phyloP scores from a whole-genome alignment of 192 early-diverging fungal genomes.

The Helicostylum pulchrum region DNA sequence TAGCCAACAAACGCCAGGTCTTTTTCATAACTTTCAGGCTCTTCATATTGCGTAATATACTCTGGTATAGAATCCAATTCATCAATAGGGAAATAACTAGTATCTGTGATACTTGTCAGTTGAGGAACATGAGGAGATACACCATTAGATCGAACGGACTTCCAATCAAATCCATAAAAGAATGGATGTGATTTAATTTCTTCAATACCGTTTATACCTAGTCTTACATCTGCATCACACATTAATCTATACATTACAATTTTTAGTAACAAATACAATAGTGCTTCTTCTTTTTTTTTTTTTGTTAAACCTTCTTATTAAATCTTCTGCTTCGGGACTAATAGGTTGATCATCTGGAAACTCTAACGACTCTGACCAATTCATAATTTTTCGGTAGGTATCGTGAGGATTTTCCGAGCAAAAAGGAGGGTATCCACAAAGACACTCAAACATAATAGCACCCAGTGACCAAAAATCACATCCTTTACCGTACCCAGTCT shows the following conservation, averaged over 20 bases:
- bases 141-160: slow-evolving; percentile 56
- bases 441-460: slow-evolving; percentile 99
- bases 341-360: slow-evolving; percentile 94
- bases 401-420: slow-evolving; percentile 93
- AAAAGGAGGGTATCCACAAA: slow-evolving; percentile 98
- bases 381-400: slow-evolving; percentile 97
- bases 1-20: slow-evolving; percentile 99
- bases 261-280: not conserved
- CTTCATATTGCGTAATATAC: slow-evolving; percentile 18
- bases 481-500: slow-evolving; percentile 93
- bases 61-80: slow-evolving; percentile 79
- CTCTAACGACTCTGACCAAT: slow-evolving; percentile 86
- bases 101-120: slow-evolving; percentile 93
- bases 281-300: slow-evolving; percentile 7
- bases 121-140: slow-evolving; percentile 90
- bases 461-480: slow-evolving; percentile 99
- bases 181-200: slow-evolving; percentile 93
- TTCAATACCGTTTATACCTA: slow-evolving; percentile 76
- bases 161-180: slow-evolving; percentile 94
- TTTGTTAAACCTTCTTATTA: slow-evolving; percentile 90
- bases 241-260: slow-evolving; percentile 57
- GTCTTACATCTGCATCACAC: slow-evolving; percentile 81
- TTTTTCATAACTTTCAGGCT: slow-evolving; percentile 58
- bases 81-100: slow-evolving; percentile 95
- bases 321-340: slow-evolving; percentile 86